Evolutionary conservation across 1,284 basidiomycete genomes (phyloP).

Genomic region (Malassezia cuniculi): DNA sequence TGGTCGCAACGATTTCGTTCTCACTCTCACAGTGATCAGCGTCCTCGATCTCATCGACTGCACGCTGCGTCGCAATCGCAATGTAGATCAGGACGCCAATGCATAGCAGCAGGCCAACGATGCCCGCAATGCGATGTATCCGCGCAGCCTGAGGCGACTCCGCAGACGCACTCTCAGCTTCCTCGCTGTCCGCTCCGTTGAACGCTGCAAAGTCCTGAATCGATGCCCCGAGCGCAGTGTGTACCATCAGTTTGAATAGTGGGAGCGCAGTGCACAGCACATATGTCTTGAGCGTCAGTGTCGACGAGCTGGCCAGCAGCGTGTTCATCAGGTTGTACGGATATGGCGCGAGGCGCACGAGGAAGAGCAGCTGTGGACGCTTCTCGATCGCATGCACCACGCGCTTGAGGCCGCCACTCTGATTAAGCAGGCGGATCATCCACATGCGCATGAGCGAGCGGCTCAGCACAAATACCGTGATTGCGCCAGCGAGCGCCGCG

Average conservation of each 20-base stretch:
- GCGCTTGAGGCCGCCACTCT: constrained; percentile 43
- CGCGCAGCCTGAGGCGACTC: constrained; percentile 46
- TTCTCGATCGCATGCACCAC: constrained; percentile 76
- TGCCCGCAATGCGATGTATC: constrained; percentile 56
- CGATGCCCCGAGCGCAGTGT: constrained; percentile 65
- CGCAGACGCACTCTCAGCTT: constrained; percentile 11
- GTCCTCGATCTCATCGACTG: constrained; percentile 59
- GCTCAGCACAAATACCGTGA: constrained; percentile 63
- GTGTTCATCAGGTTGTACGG: constrained; percentile 73
- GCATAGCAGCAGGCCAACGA: constrained; percentile 60
- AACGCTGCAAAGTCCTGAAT: constrained; percentile 68
- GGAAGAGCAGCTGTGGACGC: constrained; percentile 66
- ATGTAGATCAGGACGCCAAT: constrained; percentile 65
- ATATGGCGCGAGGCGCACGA: constrained; percentile 60
- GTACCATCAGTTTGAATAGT: constrained; percentile 71
- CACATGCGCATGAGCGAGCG: constrained; percentile 57
- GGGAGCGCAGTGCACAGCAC: constrained; percentile 65
- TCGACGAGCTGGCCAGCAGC: constrained; percentile 68
- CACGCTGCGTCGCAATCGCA: constrained; percentile 62
- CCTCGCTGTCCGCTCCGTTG: constrained; percentile 47
- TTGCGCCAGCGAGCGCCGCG: constrained; percentile 66
- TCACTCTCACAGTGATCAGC: too few relatives aligned
- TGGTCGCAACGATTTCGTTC: constrained; percentile 8
- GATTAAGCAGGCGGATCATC: constrained; percentile 61
- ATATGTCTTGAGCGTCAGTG: constrained; percentile 66